These are phyloP conservation scores for Acephala macrosclerotiorum DNA, from an alignment of 2,329 filamentous ascomycete genomes.

Conservation along the genomic window DNA sequence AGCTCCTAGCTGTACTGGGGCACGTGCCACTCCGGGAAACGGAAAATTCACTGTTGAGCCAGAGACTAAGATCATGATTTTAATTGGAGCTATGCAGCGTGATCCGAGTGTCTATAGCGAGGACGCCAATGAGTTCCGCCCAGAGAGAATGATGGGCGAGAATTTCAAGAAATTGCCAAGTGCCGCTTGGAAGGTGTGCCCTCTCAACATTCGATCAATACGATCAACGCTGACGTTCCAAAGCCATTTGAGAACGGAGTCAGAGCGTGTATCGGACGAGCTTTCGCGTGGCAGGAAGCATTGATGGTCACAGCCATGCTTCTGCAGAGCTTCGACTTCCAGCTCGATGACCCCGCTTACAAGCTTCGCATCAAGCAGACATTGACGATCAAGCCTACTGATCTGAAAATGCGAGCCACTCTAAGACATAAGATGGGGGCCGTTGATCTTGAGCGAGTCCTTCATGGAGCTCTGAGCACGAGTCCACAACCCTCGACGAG, in stretches of 20 bases:
- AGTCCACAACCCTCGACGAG: neutral
- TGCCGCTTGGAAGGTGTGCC: conserved; percentile 62
- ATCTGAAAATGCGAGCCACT: conserved; percentile 67
- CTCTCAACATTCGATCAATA: neutral
- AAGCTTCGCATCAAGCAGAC: neutral
- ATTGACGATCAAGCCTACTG: conserved; percentile 62
- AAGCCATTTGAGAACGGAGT: conserved; percentile 80
- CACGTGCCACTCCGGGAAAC: conserved; percentile 50
- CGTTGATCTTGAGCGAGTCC: conserved; percentile 49
- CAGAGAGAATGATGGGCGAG: conserved; percentile 76
- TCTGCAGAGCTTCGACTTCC: conserved; percentile 60
- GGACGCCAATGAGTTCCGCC: conserved; percentile 70
- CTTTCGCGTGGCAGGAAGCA: conserved; percentile 79
- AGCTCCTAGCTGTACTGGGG: conserved; percentile 45
- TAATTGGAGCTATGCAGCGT: conserved; percentile 63
- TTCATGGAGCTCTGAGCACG: conserved; percentile 34
- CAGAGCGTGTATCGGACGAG: conserved; percentile 74
- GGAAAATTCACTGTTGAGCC: conserved; percentile 49
- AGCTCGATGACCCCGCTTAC: neutral
- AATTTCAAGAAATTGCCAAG: conserved; percentile 70
- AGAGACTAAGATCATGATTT: conserved; percentile 55
- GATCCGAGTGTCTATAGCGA: conserved; percentile 72
- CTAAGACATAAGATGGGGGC: conserved; percentile 58
- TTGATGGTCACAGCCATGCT: conserved; percentile 67
- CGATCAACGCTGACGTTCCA: neutral